phyloP scores from a whole-genome alignment of 139 green algal genomes.

The Dunaliella primolecta region DNA sequence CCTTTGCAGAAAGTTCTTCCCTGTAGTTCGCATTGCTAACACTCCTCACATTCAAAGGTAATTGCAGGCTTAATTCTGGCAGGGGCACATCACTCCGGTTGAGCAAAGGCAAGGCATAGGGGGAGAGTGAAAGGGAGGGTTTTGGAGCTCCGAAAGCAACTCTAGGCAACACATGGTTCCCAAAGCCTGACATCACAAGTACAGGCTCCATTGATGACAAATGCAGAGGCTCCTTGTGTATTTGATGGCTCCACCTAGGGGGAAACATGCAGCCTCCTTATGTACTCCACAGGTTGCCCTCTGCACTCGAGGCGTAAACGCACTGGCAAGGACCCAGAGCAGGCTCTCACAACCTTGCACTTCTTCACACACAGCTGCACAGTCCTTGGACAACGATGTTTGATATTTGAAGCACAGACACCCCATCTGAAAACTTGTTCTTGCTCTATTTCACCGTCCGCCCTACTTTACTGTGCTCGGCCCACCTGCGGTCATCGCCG shows the following conservation, averaged over 20 bases:
- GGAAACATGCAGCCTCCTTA: not conserved
- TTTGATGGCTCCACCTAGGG: not conserved
- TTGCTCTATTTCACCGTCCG: too few relatives aligned
- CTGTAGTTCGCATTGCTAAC: too few relatives aligned
- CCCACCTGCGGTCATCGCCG: conserved; percentile 62
- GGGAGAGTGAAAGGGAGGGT: too few relatives aligned
- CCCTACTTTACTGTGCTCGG: not conserved
- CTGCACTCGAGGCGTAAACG: too few relatives aligned
- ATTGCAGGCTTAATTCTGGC: too few relatives aligned
- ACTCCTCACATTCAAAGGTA: too few relatives aligned
- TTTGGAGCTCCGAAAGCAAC: too few relatives aligned
- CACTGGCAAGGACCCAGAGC: not conserved
- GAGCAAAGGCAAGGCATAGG: too few relatives aligned
- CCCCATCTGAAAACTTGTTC: not conserved
- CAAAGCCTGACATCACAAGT: not conserved
- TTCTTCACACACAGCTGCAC: not conserved
- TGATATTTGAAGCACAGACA: not conserved
- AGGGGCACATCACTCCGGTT: too few relatives aligned
- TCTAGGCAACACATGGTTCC: too few relatives aligned
- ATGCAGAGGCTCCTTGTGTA: not conserved
- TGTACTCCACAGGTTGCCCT: too few relatives aligned
- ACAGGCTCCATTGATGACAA: not conserved
- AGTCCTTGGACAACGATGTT: not conserved
- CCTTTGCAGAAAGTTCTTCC: not conserved
- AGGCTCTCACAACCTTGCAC: not conserved